A percentile compares a stretch with the other conserved stretches of the same genome.
Conservation (phyloP, 1,139 yeast species). For the Candida albicans region DNA sequence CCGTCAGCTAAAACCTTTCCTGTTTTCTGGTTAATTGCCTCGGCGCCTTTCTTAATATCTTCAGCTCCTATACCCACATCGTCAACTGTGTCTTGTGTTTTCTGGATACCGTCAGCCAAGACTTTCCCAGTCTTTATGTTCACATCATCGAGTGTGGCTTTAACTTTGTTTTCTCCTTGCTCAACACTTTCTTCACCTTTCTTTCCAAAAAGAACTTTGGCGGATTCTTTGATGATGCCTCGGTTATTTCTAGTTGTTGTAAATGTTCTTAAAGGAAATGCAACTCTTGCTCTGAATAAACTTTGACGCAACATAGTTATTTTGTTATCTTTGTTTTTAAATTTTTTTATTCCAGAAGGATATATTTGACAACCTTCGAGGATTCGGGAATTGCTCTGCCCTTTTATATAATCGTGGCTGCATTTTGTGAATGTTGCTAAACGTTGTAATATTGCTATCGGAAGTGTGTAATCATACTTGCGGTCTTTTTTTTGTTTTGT, state of each 20-base stretch:
- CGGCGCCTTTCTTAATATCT: conserved; percentile 3
- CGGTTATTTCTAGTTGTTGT: not conserved
- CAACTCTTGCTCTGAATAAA: not conserved
- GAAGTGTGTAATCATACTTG: too few relatives aligned
- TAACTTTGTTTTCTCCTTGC: conserved; percentile 5
- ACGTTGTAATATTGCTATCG: too few relatives aligned
- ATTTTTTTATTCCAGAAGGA: too few relatives aligned
- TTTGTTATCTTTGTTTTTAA: too few relatives aligned
- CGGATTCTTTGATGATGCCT: not conserved
- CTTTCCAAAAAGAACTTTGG: conserved; percentile 9
- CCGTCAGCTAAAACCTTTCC: conserved; percentile 9
- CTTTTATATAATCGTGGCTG: too few relatives aligned
- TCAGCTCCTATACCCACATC: not conserved
- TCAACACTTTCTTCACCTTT: conserved; percentile 8
- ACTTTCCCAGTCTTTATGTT: conserved; percentile 2
- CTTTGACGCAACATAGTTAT: not conserved
- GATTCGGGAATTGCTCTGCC: too few relatives aligned
- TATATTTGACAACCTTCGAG: too few relatives aligned
- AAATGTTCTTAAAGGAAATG: not conserved
- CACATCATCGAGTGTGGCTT: conserved; percentile 5
- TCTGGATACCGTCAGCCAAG: conserved; percentile 8
- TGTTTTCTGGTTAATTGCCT: conserved; percentile 7
- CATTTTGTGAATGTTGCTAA: too few relatives aligned
- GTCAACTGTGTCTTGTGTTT: conserved; percentile 6
- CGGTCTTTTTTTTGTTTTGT: too few relatives aligned